phyloP scores from a whole-genome alignment of 805 yeast genomes.

The Barnettozyma populi region DNA sequence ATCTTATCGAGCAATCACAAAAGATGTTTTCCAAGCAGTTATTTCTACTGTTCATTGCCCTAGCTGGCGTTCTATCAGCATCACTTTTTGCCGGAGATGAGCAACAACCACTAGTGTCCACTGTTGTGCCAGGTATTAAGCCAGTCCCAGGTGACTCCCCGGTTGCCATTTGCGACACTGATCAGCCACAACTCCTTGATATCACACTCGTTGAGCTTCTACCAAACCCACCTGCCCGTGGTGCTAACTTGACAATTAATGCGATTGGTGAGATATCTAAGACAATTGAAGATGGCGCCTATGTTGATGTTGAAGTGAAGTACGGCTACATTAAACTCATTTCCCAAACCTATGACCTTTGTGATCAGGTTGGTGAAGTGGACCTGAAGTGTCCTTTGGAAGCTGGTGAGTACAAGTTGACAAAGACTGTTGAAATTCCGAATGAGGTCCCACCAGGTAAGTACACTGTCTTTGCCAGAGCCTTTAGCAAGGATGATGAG shows the following conservation, averaged over 20 bases:
- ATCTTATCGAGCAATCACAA: not conserved
- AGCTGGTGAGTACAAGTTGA: constrained; percentile 60
- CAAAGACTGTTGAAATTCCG: constrained; percentile 79
- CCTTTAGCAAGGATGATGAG: constrained; percentile 78
- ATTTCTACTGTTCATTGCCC: not conserved
- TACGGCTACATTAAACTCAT: constrained; percentile 87
- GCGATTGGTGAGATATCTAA: constrained; percentile 63
- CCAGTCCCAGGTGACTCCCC: constrained; percentile 94
- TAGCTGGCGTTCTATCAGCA: constrained; percentile 2
- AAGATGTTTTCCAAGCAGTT: constrained; percentile 1
- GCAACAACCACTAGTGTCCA: constrained; percentile 15
- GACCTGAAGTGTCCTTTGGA: constrained; percentile 80
- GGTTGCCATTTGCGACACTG: constrained; percentile 65
- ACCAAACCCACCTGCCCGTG: constrained; percentile 90
- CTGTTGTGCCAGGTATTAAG: constrained; percentile 35
- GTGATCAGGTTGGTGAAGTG: constrained; percentile 80
- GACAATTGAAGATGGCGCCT: constrained; percentile 75
- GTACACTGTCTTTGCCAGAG: constrained; percentile 82
- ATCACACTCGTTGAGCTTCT: constrained; percentile 53
- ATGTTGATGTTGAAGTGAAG: constrained; percentile 88
- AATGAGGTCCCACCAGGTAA: constrained; percentile 93
- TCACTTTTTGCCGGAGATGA: constrained; percentile 18
- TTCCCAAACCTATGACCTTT: constrained; percentile 87
- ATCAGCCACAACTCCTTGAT: constrained; percentile 55
- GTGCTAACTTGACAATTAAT: constrained; percentile 70